These are phyloP conservation scores for Volvox reticuliferus DNA, from an alignment of 139 green algal species.

Conservation along the genomic window DNA sequence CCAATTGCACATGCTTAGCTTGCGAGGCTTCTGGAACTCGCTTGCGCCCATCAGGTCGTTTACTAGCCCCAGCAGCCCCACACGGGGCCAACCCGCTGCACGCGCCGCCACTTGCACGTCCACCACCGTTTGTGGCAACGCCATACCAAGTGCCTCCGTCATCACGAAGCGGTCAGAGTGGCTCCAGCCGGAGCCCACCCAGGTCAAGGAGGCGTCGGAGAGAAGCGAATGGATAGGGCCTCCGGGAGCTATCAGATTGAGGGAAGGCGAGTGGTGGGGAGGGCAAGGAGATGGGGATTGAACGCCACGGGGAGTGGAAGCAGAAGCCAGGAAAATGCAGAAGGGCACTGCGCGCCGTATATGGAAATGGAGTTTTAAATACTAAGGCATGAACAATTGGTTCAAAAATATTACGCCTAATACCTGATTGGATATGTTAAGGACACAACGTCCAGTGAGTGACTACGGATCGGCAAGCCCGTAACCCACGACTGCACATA, in stretches of 20 bases:
- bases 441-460: too few relatives aligned
- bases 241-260: neutral
- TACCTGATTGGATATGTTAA: too few relatives aligned
- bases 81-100: conserved; percentile 3
- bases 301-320: too few relatives aligned
- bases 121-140: neutral
- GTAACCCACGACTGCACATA: too few relatives aligned
- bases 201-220: neutral
- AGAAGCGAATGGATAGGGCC: conserved; percentile 19
- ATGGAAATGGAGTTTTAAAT: too few relatives aligned
- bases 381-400: too few relatives aligned
- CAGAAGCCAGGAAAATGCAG: too few relatives aligned
- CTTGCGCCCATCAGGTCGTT: conserved; percentile 4
- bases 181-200: conserved; percentile 29
- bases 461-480: too few relatives aligned
- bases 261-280: neutral
- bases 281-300: too few relatives aligned
- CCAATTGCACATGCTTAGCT: conserved; percentile 25
- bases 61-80: conserved; percentile 22
- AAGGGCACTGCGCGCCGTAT: too few relatives aligned
- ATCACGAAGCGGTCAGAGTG: neutral
- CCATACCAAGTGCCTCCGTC: neutral
- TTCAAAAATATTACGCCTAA: too few relatives aligned
- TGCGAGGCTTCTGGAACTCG: conserved; percentile 5
- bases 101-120: conserved; percentile 25